A percentile compares a stretch with the other conserved stretches of the same genome.
phyloP scores from a whole-genome alignment of 2,329 filamentous ascomycete genomes.

The Fusarium robinianum region DNA sequence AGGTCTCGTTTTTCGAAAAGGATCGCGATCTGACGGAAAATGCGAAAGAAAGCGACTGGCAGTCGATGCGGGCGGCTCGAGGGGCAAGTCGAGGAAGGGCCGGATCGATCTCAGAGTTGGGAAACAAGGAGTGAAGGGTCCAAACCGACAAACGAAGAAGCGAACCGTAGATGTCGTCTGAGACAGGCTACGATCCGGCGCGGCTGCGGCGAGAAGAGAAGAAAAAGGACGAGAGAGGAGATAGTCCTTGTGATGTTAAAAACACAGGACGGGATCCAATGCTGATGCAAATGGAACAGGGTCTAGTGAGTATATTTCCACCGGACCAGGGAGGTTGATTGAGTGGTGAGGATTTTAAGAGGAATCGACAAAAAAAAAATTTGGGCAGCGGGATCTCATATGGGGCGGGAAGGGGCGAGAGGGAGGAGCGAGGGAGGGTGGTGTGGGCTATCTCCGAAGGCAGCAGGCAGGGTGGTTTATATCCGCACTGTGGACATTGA shows the following conservation, averaged over 20 bases:
- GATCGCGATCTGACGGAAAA: slow-evolving; percentile 22
- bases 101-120: slow-evolving; percentile 31
- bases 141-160: slow-evolving; percentile 28
- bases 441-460: slow-evolving; percentile 25
- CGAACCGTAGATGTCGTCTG: slow-evolving; percentile 37
- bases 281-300: slow-evolving; percentile 39
- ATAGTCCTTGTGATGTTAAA: slow-evolving; percentile 38
- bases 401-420: slow-evolving; percentile 40
- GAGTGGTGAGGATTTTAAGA: slow-evolving; percentile 45
- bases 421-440: slow-evolving; percentile 26
- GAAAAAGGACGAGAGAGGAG: slow-evolving; percentile 33
- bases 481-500: slow-evolving; percentile 22
- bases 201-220: slow-evolving; percentile 31
- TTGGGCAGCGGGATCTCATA: slow-evolving; percentile 46
- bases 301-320: slow-evolving; percentile 42
- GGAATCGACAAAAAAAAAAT: slow-evolving; percentile 44
- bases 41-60: slow-evolving; percentile 32
- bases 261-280: slow-evolving; percentile 43
- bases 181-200: slow-evolving; percentile 42
- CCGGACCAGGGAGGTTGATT: slow-evolving; percentile 44
- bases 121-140: slow-evolving; percentile 39
- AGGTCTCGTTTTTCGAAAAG: slow-evolving; percentile 9
- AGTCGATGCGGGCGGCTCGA: slow-evolving; percentile 32
- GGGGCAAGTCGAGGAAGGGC: slow-evolving; percentile 30
- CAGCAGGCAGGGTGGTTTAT: slow-evolving; percentile 17